Conservation (phyloP, 2,329 filamentous ascomycete genomes). For the Penicillium sp. region DNA sequence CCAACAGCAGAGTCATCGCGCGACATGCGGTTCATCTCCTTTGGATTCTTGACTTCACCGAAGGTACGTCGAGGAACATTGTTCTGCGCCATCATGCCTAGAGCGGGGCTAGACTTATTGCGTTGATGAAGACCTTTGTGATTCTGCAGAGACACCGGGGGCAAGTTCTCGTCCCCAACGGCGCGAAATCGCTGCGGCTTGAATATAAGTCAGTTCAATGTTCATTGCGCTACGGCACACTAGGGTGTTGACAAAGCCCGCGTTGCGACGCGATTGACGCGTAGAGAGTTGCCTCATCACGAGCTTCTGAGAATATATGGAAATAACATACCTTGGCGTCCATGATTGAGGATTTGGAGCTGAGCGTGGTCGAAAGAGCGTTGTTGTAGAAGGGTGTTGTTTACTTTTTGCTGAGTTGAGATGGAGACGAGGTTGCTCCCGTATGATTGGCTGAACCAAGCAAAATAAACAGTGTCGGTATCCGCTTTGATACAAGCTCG, state of each 20-base stretch:
- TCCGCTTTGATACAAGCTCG: conserved; percentile 4
- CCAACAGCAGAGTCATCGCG: conserved; percentile 61
- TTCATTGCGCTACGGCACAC: neutral
- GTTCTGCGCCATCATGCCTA: conserved; percentile 56
- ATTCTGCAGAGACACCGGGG: conserved; percentile 48
- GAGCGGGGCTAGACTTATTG: conserved; percentile 74
- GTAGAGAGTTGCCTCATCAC: neutral
- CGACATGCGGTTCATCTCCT: conserved; percentile 37
- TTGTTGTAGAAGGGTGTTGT: conserved; percentile 18
- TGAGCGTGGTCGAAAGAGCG: neutral
- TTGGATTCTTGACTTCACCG: conserved; percentile 76
- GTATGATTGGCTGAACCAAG: conserved; percentile 18
- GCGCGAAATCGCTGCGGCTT: conserved; percentile 72
- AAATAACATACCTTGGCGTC: conserved; percentile 47
- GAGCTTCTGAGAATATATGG: conserved; percentile 10
- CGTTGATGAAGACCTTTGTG: conserved; percentile 72
- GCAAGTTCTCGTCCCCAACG: conserved; percentile 69
- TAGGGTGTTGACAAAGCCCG: neutral
- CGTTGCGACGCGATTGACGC: neutral
- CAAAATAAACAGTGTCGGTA: conserved; percentile 26
- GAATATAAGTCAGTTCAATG: conserved; percentile 13
- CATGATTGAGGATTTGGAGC: conserved; percentile 35
- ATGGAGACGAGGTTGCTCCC: conserved; percentile 12
- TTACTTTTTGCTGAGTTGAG: conserved; percentile 29
- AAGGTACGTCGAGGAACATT: conserved; percentile 73